phyloP scores from a whole-genome alignment of 2,329 filamentous ascomycete species.

The Drechslerella dactyloides region DNA sequence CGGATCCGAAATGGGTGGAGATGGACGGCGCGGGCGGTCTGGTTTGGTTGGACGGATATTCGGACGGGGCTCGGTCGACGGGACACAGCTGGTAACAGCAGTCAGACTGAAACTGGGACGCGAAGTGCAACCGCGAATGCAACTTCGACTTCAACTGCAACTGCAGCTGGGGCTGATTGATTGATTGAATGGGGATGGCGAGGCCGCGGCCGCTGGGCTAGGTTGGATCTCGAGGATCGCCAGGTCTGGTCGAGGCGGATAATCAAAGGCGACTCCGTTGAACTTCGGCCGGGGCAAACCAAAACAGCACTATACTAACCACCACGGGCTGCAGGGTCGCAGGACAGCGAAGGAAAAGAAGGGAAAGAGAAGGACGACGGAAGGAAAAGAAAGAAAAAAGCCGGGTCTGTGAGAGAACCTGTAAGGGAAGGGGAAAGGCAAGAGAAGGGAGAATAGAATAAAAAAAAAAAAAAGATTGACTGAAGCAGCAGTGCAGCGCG shows the following conservation, averaged over 20 bases:
- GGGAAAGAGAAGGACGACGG: not conserved
- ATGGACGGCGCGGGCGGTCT: not conserved
- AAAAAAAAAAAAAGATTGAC: slow-evolving; percentile 14
- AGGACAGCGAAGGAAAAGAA: slow-evolving; percentile 4
- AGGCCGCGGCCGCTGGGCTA: slow-evolving; percentile 1
- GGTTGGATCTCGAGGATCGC: not conserved
- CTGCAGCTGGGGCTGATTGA: not conserved
- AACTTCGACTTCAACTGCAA: not conserved
- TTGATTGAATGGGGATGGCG: not conserved
- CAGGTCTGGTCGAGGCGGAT: slow-evolving; percentile 5
- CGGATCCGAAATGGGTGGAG: not conserved
- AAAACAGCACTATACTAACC: not conserved
- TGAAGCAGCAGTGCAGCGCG: too few species aligned
- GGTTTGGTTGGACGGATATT: not conserved
- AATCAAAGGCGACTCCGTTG: slow-evolving; percentile 10
- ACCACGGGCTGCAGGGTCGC: slow-evolving; percentile 4
- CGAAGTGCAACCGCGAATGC: too few species aligned
- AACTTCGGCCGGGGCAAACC: slow-evolving; percentile 2
- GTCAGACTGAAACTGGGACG: too few species aligned
- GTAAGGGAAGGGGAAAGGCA: slow-evolving; percentile 12
- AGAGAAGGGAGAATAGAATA: slow-evolving; percentile 7
- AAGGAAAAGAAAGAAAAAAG: slow-evolving; percentile 6
- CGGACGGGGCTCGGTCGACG: not conserved
- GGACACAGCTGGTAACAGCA: not conserved
- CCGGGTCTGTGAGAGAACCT: slow-evolving; percentile 10